Base-by-base conservation (phyloP, 2,329 filamentous ascomycete genomes). In the Amphichorda felina region DNA sequence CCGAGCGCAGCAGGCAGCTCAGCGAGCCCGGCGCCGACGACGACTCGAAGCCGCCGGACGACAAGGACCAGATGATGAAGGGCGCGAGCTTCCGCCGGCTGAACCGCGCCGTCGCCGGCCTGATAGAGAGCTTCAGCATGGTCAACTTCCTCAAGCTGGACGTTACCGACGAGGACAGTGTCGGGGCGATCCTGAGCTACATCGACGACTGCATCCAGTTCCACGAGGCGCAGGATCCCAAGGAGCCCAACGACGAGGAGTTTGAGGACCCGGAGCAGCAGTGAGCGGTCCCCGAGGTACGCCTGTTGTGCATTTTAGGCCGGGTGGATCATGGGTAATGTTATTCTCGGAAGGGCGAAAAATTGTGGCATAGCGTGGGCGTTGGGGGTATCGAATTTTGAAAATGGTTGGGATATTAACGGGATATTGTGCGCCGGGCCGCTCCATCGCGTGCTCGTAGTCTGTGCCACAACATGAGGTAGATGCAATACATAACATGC, bases 121-220 rank as follows among this genome's bases (percentile, higher is more conserved):
- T 98, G 44, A 94, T 98, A 45, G 91, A 96, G 56, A 91, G 86
- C 57, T 98, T 95, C 61, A 94, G 87, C 62, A 93, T 98, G 85
- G 85, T 98, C 10, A 94, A 84, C 33, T 98, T 94, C 54, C 66
- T 95, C 38, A 85, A 88, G 61, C 66, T 96, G 30, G 84, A 96
- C 51, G 82, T 80, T 19, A 82, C 91, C 45, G 79, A 94, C 49
- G 89, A 96, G 60, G 87, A 96, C 49, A 96, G 89, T 51, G 79
- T 96, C 4, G 80, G 72, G 2, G 78, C 64, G 51, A 80, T 94
- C 18, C 59, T 95, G 46, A 94, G 86, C 64, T 86, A 93, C 60
- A 91, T 95, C 47, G 88, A 95, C 55, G 86, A 95, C 59, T 83
- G 84, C 19, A 91, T 94, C 45, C 88, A 94, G 55, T 95, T 75